Evolutionary conservation across 495 filamentous ascomycete species (phyloP), one percentile per base, ranked within the genome.

Genomic region (Saxophila tyrrhenica): DNA sequence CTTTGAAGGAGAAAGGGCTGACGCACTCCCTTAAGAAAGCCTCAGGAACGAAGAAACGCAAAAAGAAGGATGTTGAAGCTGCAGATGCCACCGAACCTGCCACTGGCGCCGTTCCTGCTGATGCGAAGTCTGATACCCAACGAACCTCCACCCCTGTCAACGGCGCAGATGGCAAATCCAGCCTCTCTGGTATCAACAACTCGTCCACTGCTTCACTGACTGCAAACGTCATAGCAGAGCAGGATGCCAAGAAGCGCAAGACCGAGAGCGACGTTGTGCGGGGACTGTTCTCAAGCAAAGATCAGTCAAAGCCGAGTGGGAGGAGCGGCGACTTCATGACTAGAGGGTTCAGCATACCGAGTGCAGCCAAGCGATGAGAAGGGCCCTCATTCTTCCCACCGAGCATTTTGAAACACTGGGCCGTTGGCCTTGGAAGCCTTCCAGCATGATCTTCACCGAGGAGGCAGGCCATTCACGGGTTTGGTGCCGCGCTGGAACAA

Each of bases 1-100:
- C 72, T 24, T 73, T 97, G 20, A 79, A 76, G 50, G 77, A 84
- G 22, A 73, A 79, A 42, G 83, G 86, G 3, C 73, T 96, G 1
- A 79, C 91, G 17, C 92, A 99, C 65, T 86, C 84, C 8, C 70
- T 97, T 39, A 99, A 96, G 72, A 95, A 94, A 64, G 79, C 74
- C 0, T 66, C 77, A 1, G 79, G 78, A 16, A 48, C 41, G 20
- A 80, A 89, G 66, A 96, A 94, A 73, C 95, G 94, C 73, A 72
- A 81, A 52, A 81, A 82, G 63, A 80, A 86, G 71, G 63, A 59
- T 0, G 67, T 29, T 39, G 22, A 52, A 22, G 44, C 45, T 35
- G 20, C 5, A 10, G 48, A 32, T 25, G 39, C 29, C 15, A 22
- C 10, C n/a, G 45, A 21, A 21, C 7, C 11, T 9, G 5, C 20